Percentiles rank a stretch among this genome's conserved stretches.
Conservation (phyloP, 108 stramenopile genomes). For the Cylindrotheca closterium region DNA sequence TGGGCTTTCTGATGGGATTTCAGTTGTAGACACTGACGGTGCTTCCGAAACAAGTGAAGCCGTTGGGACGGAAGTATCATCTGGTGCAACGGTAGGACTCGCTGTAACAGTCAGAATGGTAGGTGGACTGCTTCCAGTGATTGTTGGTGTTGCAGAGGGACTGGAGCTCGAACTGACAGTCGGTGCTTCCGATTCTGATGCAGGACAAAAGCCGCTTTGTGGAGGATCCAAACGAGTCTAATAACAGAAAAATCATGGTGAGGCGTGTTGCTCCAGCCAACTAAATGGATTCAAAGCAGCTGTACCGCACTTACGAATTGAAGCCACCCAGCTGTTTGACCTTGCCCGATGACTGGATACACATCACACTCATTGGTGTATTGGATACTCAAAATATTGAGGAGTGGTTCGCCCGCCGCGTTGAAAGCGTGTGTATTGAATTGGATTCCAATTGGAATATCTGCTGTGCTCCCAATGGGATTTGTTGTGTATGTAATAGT, state of each 20-base stretch:
- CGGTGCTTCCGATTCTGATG: constrained; percentile 3
- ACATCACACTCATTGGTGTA: constrained; percentile 31
- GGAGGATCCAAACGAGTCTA: constrained; percentile 18
- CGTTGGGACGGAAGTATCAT: too few relatives aligned
- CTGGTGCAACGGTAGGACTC: too few relatives aligned
- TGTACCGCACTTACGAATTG: constrained; percentile 42
- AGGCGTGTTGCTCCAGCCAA: too few relatives aligned
- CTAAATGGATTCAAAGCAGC: too few relatives aligned
- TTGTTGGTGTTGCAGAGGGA: constrained; percentile 4
- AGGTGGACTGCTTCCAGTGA: background rate
- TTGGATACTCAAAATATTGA: constrained; percentile 26
- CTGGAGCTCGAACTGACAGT: constrained; percentile 6
- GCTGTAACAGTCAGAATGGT: too few relatives aligned
- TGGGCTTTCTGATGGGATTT: background rate
- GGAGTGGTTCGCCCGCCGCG: constrained; percentile 8
- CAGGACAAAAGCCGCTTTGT: constrained; percentile 11
- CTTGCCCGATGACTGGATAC: constrained; percentile 26
- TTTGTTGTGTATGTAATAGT: constrained; percentile 28
- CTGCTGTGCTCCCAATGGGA: constrained; percentile 2
- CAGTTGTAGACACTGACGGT: too few relatives aligned
- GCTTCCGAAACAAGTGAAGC: too few relatives aligned
- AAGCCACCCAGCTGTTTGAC: constrained; percentile 33
- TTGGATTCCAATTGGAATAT: constrained; percentile 33
- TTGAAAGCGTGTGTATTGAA: constrained; percentile 35
- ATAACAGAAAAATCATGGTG: too few relatives aligned